Conservation (phyloP, 2,329 filamentous ascomycete species). For the Paecilomyces variotii region DNA sequence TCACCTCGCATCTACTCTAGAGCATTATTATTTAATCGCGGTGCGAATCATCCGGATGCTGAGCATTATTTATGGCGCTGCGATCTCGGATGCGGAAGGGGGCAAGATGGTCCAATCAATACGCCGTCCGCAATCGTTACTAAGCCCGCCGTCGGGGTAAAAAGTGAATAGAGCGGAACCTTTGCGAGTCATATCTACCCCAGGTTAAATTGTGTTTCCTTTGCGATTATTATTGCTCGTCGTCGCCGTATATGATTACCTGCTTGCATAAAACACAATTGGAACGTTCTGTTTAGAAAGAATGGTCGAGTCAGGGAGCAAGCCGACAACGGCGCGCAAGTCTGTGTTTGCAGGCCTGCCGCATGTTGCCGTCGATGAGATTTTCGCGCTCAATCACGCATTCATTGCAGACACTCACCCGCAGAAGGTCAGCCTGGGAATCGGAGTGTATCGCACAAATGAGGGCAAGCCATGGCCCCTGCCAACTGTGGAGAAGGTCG, state of each 20-base stretch:
- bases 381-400: conserved; percentile 81
- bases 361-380: conserved; percentile 80
- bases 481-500: conserved; percentile 83
- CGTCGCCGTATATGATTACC: background rate
- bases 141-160: background rate
- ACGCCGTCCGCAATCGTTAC: background rate
- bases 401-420: conserved; percentile 64
- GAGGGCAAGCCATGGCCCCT: conserved; percentile 95
- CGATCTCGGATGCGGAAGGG: background rate
- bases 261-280: background rate
- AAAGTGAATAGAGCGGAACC: background rate
- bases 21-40: background rate
- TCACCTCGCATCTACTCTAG: no score
- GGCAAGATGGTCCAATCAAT: background rate
- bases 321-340: background rate
- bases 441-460: conserved; percentile 86
- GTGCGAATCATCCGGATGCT: background rate
- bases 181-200: background rate
- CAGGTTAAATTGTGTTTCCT: background rate
- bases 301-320: background rate
- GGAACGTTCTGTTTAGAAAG: background rate
- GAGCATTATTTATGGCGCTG: background rate
- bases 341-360: conserved; percentile 48
- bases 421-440: conserved; percentile 81
- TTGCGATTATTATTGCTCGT: background rate